Percentiles rank a stretch among this genome's conserved stretches.
Conservation (phyloP, 2,329 filamentous ascomycete species). For the Hymenotorrendiella dingleyae region DNA sequence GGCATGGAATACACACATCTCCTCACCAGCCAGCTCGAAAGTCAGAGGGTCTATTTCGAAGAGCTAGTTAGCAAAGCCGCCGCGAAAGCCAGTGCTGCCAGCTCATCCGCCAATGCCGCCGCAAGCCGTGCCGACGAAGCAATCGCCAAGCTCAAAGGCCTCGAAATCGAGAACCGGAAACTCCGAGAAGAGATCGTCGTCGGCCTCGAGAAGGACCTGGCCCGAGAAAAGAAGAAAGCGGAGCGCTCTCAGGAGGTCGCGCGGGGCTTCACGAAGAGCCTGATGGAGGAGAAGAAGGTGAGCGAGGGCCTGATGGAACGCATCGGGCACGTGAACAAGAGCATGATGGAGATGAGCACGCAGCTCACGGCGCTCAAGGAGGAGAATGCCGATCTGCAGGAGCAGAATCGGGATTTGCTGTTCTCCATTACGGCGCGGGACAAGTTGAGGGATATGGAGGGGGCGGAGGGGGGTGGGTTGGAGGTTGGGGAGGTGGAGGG, state of each 20-base stretch:
- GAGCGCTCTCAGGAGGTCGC: slow-evolving; percentile 71
- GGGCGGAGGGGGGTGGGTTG: slow-evolving; percentile 54
- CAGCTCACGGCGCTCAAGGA: slow-evolving; percentile 50
- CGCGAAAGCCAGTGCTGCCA: slow-evolving; percentile 77
- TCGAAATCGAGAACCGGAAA: slow-evolving; percentile 49
- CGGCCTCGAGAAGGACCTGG: slow-evolving; percentile 65
- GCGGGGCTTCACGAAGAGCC: slow-evolving; percentile 65
- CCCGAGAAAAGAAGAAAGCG: slow-evolving; percentile 61
- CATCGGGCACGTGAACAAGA: slow-evolving; percentile 67
- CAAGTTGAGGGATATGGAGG: slow-evolving; percentile 80
- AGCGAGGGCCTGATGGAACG: slow-evolving; percentile 73
- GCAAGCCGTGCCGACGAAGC: slow-evolving; percentile 43
- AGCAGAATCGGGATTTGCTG: slow-evolving; percentile 79
- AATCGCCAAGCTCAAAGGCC: slow-evolving; percentile 41
- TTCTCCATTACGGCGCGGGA: slow-evolving; percentile 83
- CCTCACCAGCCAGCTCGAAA: slow-evolving; percentile 86
- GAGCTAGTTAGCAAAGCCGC: slow-evolving; percentile 83
- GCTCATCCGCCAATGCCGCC: slow-evolving; percentile 59
- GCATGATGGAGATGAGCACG: slow-evolving; percentile 51
- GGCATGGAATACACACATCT: slow-evolving; percentile 93
- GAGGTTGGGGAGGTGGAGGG: slow-evolving; percentile 60
- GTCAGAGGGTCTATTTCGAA: slow-evolving; percentile 89
- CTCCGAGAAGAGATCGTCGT: slow-evolving; percentile 51
- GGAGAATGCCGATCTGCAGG: slow-evolving; percentile 69
- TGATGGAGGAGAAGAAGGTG: slow-evolving; percentile 82